A percentile compares a stretch with the other conserved stretches of the same genome.
Evolutionary conservation across 73 alveolate species (phyloP).

Genomic region (Paramecium primaurelia): DNA sequence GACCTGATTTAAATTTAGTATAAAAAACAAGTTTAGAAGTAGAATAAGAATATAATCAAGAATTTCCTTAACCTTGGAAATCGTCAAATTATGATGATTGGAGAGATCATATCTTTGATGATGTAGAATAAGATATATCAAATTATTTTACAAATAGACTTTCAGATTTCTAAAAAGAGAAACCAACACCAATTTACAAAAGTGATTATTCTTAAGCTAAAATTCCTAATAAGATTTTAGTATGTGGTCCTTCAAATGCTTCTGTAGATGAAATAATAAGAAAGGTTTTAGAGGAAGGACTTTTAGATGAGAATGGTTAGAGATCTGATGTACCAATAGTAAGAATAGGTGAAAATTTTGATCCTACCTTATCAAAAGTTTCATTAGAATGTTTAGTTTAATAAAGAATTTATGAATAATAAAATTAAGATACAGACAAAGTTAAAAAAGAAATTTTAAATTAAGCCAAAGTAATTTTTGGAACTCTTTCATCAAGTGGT

Average conservation of each 20-base stretch:
- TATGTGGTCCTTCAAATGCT: conserved; percentile 87
- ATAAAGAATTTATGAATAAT: conserved; percentile 21
- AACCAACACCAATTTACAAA: neutral
- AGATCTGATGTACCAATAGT: conserved; percentile 45
- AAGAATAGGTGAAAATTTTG: conserved; percentile 67
- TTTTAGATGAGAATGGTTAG: conserved; percentile 62
- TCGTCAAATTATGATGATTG: conserved; percentile 49
- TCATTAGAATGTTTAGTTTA: conserved; percentile 55
- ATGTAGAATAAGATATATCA: conserved; percentile 42
- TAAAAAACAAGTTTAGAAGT: conserved; percentile 22
- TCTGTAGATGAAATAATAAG: conserved; percentile 86
- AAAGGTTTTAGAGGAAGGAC: conserved; percentile 63
- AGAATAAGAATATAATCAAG: conserved; percentile 1
- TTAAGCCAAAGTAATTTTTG: conserved; percentile 60
- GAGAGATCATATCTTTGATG: conserved; percentile 63
- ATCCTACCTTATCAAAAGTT: conserved; percentile 27
- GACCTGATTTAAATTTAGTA: neutral
- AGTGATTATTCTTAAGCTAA: neutral
- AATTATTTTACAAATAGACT: neutral
- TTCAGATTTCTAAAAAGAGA: conserved; percentile 14
- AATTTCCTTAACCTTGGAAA: conserved; percentile 36
- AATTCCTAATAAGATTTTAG: conserved; percentile 63
- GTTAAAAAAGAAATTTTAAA: conserved; percentile 57
- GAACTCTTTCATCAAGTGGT: conserved; percentile 65
- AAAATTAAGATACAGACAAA: neutral